A percentile compares a stretch with the other conserved stretches of the same genome.
Conservation (phyloP, 2,329 filamentous ascomycete species). For the Scytalidium lignicola region DNA sequence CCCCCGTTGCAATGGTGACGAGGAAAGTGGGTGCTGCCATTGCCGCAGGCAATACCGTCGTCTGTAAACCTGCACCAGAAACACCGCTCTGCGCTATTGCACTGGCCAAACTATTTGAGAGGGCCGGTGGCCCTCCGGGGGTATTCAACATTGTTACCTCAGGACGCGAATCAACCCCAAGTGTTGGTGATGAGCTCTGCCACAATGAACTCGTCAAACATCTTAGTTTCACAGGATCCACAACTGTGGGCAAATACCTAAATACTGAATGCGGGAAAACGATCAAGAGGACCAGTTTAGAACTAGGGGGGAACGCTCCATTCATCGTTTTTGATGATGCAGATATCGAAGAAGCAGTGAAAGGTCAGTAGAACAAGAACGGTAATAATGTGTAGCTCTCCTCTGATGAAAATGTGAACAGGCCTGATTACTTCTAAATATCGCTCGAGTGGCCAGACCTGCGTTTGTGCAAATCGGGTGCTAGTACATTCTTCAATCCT, state of each 20-base stretch:
- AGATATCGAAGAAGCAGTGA: constrained; percentile 35
- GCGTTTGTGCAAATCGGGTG: constrained; percentile 78
- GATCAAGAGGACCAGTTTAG: constrained; percentile 38
- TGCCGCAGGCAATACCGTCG: constrained; percentile 31
- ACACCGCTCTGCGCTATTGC: constrained; percentile 70
- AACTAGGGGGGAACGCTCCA: constrained; percentile 37
- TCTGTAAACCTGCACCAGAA: constrained; percentile 43
- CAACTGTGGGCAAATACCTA: constrained; percentile 34
- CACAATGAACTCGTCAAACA: constrained; percentile 59
- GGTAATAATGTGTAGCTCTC: neutral
- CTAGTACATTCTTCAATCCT: constrained; percentile 66
- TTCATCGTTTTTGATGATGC: constrained; percentile 35
- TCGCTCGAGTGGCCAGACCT: constrained; percentile 87
- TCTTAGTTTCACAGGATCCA: constrained; percentile 65
- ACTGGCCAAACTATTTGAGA: constrained; percentile 59
- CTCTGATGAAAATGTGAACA: neutral
- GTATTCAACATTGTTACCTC: constrained; percentile 64
- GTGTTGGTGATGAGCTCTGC: constrained; percentile 40
- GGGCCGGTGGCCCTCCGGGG: constrained; percentile 70
- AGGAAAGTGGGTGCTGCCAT: constrained; percentile 55
- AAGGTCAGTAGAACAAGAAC: constrained; percentile 20
- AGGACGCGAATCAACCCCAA: constrained; percentile 39
- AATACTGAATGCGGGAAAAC: constrained; percentile 27
- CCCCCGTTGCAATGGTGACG: constrained; percentile 37
- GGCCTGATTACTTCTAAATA: constrained; percentile 62